Conservation (phyloP, 2,329 filamentous ascomycete species). For the Chaetomium globosum region DNA sequence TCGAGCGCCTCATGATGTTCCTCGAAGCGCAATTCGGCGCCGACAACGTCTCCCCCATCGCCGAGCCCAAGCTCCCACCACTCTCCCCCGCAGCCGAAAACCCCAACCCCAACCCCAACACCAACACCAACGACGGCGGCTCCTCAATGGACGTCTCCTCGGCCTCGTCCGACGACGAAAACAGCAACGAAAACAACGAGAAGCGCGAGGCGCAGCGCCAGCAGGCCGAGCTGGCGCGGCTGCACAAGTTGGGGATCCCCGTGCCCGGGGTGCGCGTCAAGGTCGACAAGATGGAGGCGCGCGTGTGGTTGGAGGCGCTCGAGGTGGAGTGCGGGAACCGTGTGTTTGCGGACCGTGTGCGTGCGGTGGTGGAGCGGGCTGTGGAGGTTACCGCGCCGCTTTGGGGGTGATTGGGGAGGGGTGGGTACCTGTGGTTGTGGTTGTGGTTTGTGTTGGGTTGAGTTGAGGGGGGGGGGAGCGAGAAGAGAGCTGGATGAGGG, state of each 20-base stretch:
- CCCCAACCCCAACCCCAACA: conserved; percentile 32
- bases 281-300: conserved; percentile 84
- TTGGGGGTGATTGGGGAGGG: conserved; percentile 50
- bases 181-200: conserved; percentile 27
- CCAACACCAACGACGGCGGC: conserved; percentile 35
- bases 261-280: conserved; percentile 86
- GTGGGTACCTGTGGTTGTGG: background rate
- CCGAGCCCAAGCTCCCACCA: conserved; percentile 57
- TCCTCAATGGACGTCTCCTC: conserved; percentile 43
- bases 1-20: conserved; percentile 89
- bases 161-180: conserved; percentile 28
- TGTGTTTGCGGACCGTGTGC: conserved; percentile 79
- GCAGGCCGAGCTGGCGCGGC: conserved; percentile 70
- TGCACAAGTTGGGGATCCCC: conserved; percentile 83
- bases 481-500: background rate
- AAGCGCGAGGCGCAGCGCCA: conserved; percentile 41
- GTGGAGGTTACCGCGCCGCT: conserved; percentile 83
- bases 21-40: conserved; percentile 94
- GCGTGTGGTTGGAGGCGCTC: conserved; percentile 87
- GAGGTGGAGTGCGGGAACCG: conserved; percentile 84
- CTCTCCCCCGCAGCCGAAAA: background rate
- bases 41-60: conserved; percentile 78
- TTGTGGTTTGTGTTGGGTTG: background rate
- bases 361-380: conserved; percentile 85
- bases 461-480: background rate